These are phyloP conservation scores for Athelia psychrophila DNA, from an alignment of 1,284 basidiomycete species.

Conservation along the genomic window DNA sequence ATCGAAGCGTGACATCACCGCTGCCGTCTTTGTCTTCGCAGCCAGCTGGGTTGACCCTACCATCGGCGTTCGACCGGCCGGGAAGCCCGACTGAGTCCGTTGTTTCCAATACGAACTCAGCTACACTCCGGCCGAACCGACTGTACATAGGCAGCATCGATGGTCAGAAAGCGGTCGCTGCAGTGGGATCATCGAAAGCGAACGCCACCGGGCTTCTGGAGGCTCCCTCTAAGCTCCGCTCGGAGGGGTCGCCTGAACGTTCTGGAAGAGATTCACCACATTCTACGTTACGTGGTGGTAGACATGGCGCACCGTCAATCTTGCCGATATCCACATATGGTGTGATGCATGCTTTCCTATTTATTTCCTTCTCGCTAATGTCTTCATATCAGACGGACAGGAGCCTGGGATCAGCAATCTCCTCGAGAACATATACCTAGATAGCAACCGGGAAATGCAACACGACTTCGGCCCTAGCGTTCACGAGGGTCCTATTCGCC, in stretches of 20 bases:
- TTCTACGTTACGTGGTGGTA: slow-evolving; percentile 48
- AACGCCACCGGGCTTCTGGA: slow-evolving; percentile 79
- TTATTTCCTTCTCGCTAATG: slow-evolving; percentile 4
- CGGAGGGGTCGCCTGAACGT: slow-evolving; percentile 60
- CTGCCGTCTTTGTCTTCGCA: not conserved
- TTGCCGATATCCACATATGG: slow-evolving; percentile 71
- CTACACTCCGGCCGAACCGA: slow-evolving; percentile 56
- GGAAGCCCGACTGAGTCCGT: slow-evolving; percentile 73
- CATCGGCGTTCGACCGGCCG: slow-evolving; percentile 35
- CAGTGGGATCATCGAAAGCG: slow-evolving; percentile 75
- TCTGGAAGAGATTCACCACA: slow-evolving; percentile 73
- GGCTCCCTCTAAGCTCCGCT: slow-evolving; percentile 56
- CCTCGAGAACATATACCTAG: slow-evolving; percentile 86
- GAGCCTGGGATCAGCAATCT: slow-evolving; percentile 85
- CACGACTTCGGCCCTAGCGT: slow-evolving; percentile 88
- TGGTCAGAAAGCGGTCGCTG: slow-evolving; percentile 79
- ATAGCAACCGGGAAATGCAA: slow-evolving; percentile 77
- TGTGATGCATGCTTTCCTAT: slow-evolving; percentile 27
- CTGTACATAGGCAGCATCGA: slow-evolving; percentile 68
- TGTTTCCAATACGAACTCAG: slow-evolving; percentile 64
- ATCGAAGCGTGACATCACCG: slow-evolving; percentile 35
- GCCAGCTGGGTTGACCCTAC: not conserved
- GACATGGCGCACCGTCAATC: slow-evolving; percentile 44
- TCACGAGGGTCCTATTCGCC: slow-evolving; percentile 69
- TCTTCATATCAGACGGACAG: slow-evolving; percentile 70